Conservation (phyloP, 441 rosid species). For the Manihot esculenta region DNA sequence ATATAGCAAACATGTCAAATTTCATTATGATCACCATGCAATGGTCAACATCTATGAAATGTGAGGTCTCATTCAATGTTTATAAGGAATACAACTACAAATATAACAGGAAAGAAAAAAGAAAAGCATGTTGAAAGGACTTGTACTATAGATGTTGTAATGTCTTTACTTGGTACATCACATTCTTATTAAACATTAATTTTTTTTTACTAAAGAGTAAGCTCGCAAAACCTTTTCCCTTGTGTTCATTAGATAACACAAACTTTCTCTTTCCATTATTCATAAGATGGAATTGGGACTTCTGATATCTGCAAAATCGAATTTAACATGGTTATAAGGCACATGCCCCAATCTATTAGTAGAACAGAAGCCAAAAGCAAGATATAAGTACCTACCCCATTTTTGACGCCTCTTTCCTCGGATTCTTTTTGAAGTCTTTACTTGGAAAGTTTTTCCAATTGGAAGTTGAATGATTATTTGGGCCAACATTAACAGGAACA, state of each 20-base stretch:
- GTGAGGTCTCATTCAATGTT: not conserved
- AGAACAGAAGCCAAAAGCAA: constrained; percentile 14
- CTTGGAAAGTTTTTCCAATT: constrained; percentile 38
- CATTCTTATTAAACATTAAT: not conserved
- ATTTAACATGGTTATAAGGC: constrained; percentile 20
- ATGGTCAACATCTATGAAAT: not conserved
- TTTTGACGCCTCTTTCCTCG: constrained; percentile 35
- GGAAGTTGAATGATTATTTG: constrained; percentile 28
- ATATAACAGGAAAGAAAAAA: not conserved
- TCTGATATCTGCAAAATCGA: constrained; percentile 49
- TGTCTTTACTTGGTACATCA: no score
- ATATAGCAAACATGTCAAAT: not conserved
- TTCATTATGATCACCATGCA: not conserved
- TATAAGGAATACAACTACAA: not conserved
- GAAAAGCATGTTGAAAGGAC: not conserved
- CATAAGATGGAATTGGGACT: constrained; percentile 47
- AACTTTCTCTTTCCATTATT: constrained; percentile 47
- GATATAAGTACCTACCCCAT: constrained; percentile 42
- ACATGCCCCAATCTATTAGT: constrained; percentile 11
- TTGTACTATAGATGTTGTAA: not conserved
- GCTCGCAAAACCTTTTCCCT: constrained; percentile 50
- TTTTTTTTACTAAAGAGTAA: not conserved
- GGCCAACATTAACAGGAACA: constrained; percentile 31
- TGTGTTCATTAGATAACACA: constrained; percentile 38
- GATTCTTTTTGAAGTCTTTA: constrained; percentile 39